Evolutionary conservation across 2,329 filamentous ascomycete genomes (phyloP).

Genomic region (Alternaria incomplexa): DNA sequence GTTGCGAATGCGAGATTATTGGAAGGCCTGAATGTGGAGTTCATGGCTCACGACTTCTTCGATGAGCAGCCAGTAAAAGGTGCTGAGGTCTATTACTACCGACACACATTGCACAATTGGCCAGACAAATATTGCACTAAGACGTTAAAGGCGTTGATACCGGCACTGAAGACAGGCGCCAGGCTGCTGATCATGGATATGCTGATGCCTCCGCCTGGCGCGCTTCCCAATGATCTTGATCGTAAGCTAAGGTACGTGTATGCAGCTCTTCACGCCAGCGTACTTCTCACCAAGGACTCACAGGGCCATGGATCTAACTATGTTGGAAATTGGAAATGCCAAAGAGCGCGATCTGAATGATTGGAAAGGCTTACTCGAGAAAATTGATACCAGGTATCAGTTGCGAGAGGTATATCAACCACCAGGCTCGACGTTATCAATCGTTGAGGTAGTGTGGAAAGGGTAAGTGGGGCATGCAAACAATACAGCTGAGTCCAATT

Average conservation of each 20-base stretch:
- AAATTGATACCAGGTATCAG: slow-evolving; percentile 52
- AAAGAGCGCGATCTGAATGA: slow-evolving; percentile 53
- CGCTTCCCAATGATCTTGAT: too few species aligned
- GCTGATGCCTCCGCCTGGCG: too few species aligned
- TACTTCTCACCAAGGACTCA: background rate
- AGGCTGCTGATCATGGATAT: background rate
- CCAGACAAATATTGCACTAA: slow-evolving; percentile 43
- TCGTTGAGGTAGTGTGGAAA: slow-evolving; percentile 7
- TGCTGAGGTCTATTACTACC: slow-evolving; percentile 31
- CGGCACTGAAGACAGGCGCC: slow-evolving; percentile 30
- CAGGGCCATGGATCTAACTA: slow-evolving; percentile 51
- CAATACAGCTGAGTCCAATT: too few species aligned
- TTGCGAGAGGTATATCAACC: slow-evolving; percentile 23
- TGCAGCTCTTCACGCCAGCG: background rate
- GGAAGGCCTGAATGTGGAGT: background rate
- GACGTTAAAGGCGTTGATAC: slow-evolving; percentile 40
- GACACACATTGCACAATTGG: slow-evolving; percentile 47
- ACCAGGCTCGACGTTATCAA: slow-evolving; percentile 3
- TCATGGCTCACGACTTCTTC: slow-evolving; percentile 8
- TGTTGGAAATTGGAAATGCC: slow-evolving; percentile 56
- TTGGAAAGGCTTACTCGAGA: slow-evolving; percentile 51
- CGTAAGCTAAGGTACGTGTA: too few species aligned
- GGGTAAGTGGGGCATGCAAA: background rate
- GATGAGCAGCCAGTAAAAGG: background rate
- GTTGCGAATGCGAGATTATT: too few species aligned